Percentiles rank a stretch among this genome's conserved stretches.
These are phyloP conservation scores for Triticum timopheevii DNA, from an alignment of 176 grass and related monocot species.

Conservation along the genomic window DNA sequence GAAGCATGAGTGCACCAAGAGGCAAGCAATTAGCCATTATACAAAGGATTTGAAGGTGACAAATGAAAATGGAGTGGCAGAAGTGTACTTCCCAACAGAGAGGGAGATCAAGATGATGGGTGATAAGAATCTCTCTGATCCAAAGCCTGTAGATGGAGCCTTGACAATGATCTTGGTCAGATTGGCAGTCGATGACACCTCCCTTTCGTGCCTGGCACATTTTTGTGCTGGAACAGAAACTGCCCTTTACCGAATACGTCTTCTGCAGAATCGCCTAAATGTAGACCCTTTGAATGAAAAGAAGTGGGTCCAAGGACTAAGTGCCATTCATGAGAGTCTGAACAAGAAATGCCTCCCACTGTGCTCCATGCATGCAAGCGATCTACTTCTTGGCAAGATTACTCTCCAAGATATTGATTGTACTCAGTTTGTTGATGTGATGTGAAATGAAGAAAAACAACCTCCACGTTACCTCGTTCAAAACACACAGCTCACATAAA, in stretches of 20 bases:
- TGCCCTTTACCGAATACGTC: constrained; percentile 62
- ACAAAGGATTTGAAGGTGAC: constrained; percentile 80
- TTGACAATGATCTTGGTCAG: constrained; percentile 78
- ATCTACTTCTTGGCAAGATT: constrained; percentile 83
- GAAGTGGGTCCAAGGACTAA: constrained; percentile 77
- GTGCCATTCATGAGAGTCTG: constrained; percentile 80
- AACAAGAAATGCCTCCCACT: constrained; percentile 91
- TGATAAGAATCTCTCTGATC: constrained; percentile 69
- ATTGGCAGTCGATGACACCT: constrained; percentile 56
- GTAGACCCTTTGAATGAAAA: constrained; percentile 83
- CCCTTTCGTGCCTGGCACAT: constrained; percentile 60
- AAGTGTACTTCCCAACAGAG: constrained; percentile 77
- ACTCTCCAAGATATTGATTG: constrained; percentile 87
- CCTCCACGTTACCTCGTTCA: background rate
- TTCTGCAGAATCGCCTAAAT: constrained; percentile 91
- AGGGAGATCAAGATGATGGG: constrained; percentile 94
- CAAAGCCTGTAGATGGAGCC: constrained; percentile 69
- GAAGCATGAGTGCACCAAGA: constrained; percentile 86
- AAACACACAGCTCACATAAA: background rate
- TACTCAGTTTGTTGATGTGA: constrained; percentile 66
- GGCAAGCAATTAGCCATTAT: constrained; percentile 83
- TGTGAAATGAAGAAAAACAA: constrained; percentile 27
- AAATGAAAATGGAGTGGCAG: constrained; percentile 47
- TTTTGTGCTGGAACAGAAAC: constrained; percentile 70
- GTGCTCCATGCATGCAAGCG: constrained; percentile 70